Evolutionary conservation across 2,329 filamentous ascomycete genomes (phyloP), one percentile per base, ranked within the genome.

Genomic region (Hymenoscyphus linearis): DNA sequence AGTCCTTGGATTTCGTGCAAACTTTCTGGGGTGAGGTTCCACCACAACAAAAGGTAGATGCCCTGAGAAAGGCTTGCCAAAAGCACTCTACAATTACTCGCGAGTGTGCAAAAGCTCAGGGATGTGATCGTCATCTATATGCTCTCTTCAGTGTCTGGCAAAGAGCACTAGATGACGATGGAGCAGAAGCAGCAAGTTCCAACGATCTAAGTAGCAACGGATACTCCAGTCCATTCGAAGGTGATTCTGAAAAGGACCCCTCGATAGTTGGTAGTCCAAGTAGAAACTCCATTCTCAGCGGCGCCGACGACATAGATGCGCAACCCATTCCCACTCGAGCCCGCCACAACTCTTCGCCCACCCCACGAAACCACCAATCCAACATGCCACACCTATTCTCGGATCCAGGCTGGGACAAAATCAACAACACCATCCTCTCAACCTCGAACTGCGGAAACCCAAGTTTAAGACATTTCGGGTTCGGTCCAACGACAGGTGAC

Each of bases 401-500:
- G 55, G 95, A 99, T 71, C 69, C 83, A 1, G 95, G 93, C 55
- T 99, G 93, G 92, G 93, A 98, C 75, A 93, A 90, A 73, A 84
- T 97, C 66, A 98, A 98, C 79, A 96, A 85, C 65, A 98, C 93
- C 9, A 91, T 98, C 66, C 80, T 99, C 44, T 96, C 91, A 6
- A 98, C 95, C 0, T 97, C 93, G n/a, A 99, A 99, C 79, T 99
- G 95, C 75, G 95, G 95, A 62, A 99, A 98, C 75, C 95, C 95
- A 0, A 91, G 89, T 0, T 85, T 99, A 18, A 87, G 95, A 1
- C 93, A 98, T 70, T 99, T 99, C 70, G 95, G 95, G 3, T 99
- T 99, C 73, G 95, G 95, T 0, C 95, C 95, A 1, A 96, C 93
- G 0, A 93, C 90, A 0, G 93, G 87, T 2, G 92, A 97, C 67